Evolutionary conservation across 2,329 filamentous ascomycete genomes (phyloP).

Genomic region (Aureobasidium pullulans): DNA sequence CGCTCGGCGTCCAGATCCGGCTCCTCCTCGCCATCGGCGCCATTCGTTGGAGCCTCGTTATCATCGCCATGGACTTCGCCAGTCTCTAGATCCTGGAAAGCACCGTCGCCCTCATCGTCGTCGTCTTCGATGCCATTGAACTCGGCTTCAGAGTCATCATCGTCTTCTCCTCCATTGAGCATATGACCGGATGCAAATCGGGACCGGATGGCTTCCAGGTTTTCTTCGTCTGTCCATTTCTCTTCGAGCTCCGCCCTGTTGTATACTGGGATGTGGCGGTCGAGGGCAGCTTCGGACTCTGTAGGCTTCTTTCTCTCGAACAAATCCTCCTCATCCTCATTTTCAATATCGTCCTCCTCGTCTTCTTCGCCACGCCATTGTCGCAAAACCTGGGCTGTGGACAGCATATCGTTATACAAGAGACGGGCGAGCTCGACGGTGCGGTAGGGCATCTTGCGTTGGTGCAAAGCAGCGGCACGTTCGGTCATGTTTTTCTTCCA

Average conservation of each 20-base stretch:
- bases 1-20: conserved; percentile 74
- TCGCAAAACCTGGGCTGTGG: conserved; percentile 65
- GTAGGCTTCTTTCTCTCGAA: conserved; percentile 51
- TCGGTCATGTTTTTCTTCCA: conserved; percentile 88
- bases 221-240: conserved; percentile 78
- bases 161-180: conserved; percentile 42
- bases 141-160: conserved; percentile 49
- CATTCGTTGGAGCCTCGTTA: conserved; percentile 33
- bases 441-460: conserved; percentile 63
- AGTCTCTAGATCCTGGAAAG: conserved; percentile 78
- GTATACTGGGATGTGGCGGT: conserved; percentile 69
- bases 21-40: conserved; percentile 36
- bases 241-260: conserved; percentile 73
- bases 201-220: conserved; percentile 64
- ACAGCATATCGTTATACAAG: conserved; percentile 79
- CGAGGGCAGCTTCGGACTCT: conserved; percentile 51
- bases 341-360: conserved; percentile 47
- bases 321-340: conserved; percentile 58
- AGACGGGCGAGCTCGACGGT: conserved; percentile 76
- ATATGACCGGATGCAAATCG: conserved; percentile 67
- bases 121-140: conserved; percentile 42
- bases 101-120: conserved; percentile 67
- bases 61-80: conserved; percentile 49
- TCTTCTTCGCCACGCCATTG: conserved; percentile 68
- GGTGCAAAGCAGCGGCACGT: conserved; percentile 65